Evolutionary conservation across 1,284 basidiomycete genomes (phyloP), one percentile per base, ranked within the genome.

Genomic region (Ustilago tritici): DNA sequence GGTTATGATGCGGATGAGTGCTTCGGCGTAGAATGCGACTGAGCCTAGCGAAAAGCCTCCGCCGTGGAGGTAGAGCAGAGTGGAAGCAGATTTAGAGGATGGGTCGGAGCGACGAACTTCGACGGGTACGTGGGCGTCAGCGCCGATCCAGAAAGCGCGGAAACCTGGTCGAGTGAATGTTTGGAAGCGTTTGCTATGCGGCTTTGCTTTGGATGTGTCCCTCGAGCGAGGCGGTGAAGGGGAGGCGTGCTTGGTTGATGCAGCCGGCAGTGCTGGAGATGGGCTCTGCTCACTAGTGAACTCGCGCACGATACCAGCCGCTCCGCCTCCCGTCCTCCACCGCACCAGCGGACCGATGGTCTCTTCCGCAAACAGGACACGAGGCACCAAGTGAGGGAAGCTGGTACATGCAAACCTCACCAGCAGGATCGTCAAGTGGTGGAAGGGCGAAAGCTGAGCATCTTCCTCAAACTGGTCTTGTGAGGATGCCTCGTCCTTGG

Each of bases 11-110:
- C 84, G 80, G 28, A 86, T 74, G 17, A 86, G 80, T 0, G 83
- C 79, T 56, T 86, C 84, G 31, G 84, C 81, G 60, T 86, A 86
- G 54, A 86, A 82, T 9, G 84, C 84, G 23, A 85, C 84, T 34
- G 80, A 82, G 63, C 84, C 84, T 14, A 84, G 76, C 11, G 82
- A 80, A 70, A 86, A 86, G 31, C 84, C 84, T 32, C 84, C 84
- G 34, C 84, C 84, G 56, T 86, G 84, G 15, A 86, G 71, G 52
- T 83, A 85, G 28, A 82, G 70, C 17, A 86, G 65, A 2, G 82
- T 84, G 3, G 80, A 75, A 7, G 82, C 79, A 3, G 65, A 61
- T 17, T 63, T 47, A 35, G 76, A 70, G 5, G 63, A 61, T 2
- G 68, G 66, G 35, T 74, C 75, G 34, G 70, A 66, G 14, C 76